phyloP scores from a whole-genome alignment of 305 asterid species.

The Fraxinus nigra region DNA sequence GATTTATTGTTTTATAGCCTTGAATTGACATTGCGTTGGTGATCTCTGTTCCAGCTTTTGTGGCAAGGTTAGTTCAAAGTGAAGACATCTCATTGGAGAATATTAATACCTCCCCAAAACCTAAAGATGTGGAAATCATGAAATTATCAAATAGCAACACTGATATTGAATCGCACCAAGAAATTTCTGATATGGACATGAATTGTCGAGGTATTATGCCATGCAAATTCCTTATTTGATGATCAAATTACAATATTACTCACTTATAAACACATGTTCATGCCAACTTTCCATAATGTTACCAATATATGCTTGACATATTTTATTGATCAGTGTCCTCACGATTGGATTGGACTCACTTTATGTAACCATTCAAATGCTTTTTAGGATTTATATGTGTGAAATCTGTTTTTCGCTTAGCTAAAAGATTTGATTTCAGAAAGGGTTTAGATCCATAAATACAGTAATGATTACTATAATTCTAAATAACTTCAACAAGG shows the following conservation, averaged over 20 bases:
- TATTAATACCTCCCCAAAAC: conserved; percentile 59
- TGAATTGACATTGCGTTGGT: not conserved
- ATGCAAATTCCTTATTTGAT: not conserved
- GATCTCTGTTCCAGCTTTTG: conserved; percentile 57
- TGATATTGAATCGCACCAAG: conserved; percentile 42
- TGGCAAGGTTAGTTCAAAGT: conserved; percentile 42
- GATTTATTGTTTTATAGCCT: not conserved
- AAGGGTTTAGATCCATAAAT: not conserved
- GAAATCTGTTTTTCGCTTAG: not conserved
- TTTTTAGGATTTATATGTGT: not conserved
- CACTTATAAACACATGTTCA: not conserved
- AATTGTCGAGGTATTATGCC: conserved; percentile 32
- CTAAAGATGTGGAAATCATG: conserved; percentile 52
- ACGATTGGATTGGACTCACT: not conserved
- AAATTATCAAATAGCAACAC: conserved; percentile 41
- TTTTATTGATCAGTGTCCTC: not conserved
- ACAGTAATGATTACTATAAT: not conserved
- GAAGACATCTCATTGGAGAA: conserved; percentile 41
- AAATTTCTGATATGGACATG: conserved; percentile 31
- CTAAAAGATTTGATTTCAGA: not conserved
- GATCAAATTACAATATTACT: not conserved
- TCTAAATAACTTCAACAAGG: not conserved
- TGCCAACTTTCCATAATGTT: not conserved
- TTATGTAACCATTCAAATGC: not conserved
- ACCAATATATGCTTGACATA: not conserved